phyloP scores from a whole-genome alignment of 2,329 filamentous ascomycete species.

The Monosporascus sp. region DNA sequence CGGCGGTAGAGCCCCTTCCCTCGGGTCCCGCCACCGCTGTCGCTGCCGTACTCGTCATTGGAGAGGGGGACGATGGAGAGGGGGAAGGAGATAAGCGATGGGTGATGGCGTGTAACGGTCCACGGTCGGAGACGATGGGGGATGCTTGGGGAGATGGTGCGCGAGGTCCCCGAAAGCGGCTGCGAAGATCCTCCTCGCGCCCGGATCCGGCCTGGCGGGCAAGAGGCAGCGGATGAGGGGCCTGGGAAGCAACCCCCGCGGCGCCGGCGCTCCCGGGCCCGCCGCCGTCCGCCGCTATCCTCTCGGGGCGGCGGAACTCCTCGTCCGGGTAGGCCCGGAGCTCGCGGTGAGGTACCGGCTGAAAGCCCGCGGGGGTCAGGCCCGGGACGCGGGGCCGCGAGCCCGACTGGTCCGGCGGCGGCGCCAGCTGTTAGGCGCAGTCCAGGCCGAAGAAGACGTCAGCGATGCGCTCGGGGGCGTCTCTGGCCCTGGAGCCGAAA shows the following conservation, averaged over 20 bases:
- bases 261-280: conserved; percentile 27
- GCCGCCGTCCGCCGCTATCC: conserved; percentile 61
- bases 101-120: too few species aligned
- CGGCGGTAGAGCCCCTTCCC: background rate
- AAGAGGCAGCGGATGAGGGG: conserved; percentile 70
- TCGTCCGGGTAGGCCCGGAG: conserved; percentile 69
- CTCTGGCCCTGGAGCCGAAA: conserved; percentile 38
- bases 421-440: conserved; percentile 63
- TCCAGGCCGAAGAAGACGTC: conserved; percentile 50
- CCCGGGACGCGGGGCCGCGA: conserved; percentile 46
- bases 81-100: background rate
- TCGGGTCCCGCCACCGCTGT: background rate
- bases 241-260: conserved; percentile 57
- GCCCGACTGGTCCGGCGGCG: conserved; percentile 21
- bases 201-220: conserved; percentile 51
- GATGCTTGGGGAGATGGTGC: conserved; percentile 9
- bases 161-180: conserved; percentile 46
- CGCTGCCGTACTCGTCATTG: background rate
- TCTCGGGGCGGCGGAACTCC: conserved; percentile 65
- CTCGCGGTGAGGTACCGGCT: conserved; percentile 66
- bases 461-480: conserved; percentile 46
- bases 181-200: conserved; percentile 55
- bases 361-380: conserved; percentile 65
- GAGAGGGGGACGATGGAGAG: background rate
- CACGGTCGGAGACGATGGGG: too few species aligned